phyloP scores from a whole-genome alignment of 495 filamentous ascomycete species.

The Alectoria sarmentosa region DNA sequence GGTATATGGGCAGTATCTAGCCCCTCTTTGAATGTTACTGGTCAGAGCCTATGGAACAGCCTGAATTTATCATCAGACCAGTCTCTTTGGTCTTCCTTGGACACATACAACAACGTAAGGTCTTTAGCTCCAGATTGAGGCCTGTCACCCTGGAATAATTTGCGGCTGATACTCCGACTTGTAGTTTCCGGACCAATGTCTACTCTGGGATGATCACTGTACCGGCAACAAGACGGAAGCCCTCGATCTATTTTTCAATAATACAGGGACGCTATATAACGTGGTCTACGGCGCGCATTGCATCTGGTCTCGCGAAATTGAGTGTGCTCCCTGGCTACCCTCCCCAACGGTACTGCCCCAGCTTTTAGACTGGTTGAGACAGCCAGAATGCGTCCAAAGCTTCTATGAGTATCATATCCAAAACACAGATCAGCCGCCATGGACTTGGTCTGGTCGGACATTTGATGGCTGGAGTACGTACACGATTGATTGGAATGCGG shows the following conservation, averaged over 20 bases:
- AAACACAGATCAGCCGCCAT: background rate
- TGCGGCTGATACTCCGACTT: background rate
- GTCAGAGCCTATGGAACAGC: background rate
- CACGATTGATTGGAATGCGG: background rate
- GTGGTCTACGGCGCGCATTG: constrained; percentile 8
- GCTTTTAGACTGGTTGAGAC: background rate
- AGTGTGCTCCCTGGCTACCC: background rate
- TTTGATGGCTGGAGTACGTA: background rate
- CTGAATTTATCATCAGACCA: background rate
- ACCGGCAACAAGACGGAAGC: constrained; percentile 1
- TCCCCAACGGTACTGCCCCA: background rate
- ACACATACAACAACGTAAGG: background rate
- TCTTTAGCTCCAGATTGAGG: background rate
- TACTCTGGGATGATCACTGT: background rate
- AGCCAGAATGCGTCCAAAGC: constrained; percentile 11
- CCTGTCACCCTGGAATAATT: background rate
- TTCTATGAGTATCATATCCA: constrained; percentile 6
- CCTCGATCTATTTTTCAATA: constrained; percentile 5
- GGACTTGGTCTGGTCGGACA: background rate
- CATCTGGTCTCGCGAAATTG: constrained; percentile 3
- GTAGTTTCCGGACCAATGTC: constrained; percentile 1
- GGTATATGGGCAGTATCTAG: background rate
- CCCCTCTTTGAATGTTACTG: background rate
- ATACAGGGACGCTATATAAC: background rate
- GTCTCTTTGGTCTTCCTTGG: background rate